These are phyloP conservation scores for Epichloe uncinata DNA, from an alignment of 2,329 filamentous ascomycete species.

Conservation along the genomic window DNA sequence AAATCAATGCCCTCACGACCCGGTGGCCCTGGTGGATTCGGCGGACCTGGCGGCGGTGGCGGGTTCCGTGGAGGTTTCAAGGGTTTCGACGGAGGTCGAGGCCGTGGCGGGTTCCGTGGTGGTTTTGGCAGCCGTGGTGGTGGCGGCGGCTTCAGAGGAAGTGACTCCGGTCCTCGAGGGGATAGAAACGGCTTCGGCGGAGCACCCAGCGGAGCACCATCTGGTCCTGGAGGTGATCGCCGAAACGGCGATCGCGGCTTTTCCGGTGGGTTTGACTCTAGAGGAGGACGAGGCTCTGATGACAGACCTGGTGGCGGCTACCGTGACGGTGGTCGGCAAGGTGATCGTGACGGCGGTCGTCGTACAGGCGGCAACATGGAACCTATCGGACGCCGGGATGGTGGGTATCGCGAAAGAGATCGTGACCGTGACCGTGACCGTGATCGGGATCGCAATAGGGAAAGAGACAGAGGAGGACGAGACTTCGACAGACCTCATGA, in stretches of 20 bases:
- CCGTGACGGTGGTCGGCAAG: conserved; percentile 24
- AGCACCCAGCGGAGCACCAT: conserved; percentile 45
- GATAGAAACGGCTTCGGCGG: conserved; percentile 31
- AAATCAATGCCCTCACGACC: conserved; percentile 64
- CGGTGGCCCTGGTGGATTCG: conserved; percentile 45
- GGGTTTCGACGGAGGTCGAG: conserved; percentile 31
- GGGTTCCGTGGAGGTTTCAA: conserved; percentile 32
- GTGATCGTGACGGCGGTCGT: conserved; percentile 23
- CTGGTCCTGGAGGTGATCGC: conserved; percentile 41
- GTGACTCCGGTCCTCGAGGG: conserved; percentile 21
- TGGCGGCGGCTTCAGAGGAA: conserved; percentile 39
- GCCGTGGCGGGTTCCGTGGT: conserved; percentile 26
- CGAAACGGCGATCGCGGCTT: conserved; percentile 26
- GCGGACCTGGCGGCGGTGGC: conserved; percentile 38
- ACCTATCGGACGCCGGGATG: conserved; percentile 57
- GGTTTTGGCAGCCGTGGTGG: conserved; percentile 38
- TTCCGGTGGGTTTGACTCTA: conserved; percentile 39
- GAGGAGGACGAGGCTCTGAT: conserved; percentile 43
- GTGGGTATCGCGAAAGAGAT: conserved; percentile 36
- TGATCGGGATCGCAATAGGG: conserved; percentile 27
- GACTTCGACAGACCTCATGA: conserved; percentile 42
- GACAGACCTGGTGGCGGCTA: conserved; percentile 39
- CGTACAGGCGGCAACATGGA: conserved; percentile 71
- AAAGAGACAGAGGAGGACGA: conserved; percentile 9
- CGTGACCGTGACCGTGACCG: conserved; percentile 42